Evolutionary conservation across 441 rosid genomes (phyloP), one percentile per base, ranked within the genome.

Genomic region (Adansonia grandidieri): DNA sequence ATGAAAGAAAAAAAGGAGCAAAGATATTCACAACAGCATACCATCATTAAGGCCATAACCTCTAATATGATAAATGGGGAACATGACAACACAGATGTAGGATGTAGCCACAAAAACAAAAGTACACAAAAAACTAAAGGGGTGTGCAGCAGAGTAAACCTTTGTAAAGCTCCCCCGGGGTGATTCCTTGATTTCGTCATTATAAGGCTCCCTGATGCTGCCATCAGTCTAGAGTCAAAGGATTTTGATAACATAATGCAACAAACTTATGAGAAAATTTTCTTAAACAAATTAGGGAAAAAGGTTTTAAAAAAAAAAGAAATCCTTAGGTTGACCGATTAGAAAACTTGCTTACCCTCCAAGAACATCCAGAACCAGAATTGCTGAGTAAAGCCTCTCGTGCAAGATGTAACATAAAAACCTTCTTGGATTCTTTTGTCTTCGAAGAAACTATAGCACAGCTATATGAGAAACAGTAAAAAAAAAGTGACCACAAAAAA

Each of bases 111-210:
- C 40, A 47, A 42, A 74, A 20, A 73, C 10, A 22, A 45, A 28
- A 61, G 54, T 17, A 76, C 13, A n/a, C 13, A 15, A 66, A 51
- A 42, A 37, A 4, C 14, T 15, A 37, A 54, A 9, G 72, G 51
- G 15, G 15, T 5, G 54, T n/a, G 17, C 28, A 50, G 47, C 13
- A 80, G 48, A 47, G 53, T 50, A 78, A 65, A 89, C 97, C 94
- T 90, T 88, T 8, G 94, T 92, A 82, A 92, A 93, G 82, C 97
- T 91, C 79, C 87, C 86, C 14, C 87, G 90, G 60, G 88, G 89
- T 22, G 97, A 90, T 76, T 74, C 64, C 42, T 14, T 42, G 15
- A 65, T 75, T 85, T 93, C 95, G 32, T 83, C 87, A 42, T 88
- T 80, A 1, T 28, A 75, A 60, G 93, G 92, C 87, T 86, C 82